Evolutionary conservation across 176 grass and related monocot genomes (phyloP), one percentile per base, ranked within the genome.

Genomic region (Aegilops longissima): DNA sequence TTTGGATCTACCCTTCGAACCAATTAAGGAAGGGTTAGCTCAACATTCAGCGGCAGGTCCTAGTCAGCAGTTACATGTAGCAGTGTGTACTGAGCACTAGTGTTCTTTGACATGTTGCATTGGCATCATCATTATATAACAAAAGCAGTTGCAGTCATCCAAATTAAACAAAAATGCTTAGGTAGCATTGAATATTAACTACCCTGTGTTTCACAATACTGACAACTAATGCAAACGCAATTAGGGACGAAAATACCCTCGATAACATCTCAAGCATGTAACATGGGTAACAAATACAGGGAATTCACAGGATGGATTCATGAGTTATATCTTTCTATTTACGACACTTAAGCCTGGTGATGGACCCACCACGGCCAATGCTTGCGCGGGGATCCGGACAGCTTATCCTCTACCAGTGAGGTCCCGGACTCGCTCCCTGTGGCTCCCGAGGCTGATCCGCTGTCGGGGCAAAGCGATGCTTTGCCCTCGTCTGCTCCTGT

Each of bases 11-110:
- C 29, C 35, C 27, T 72, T 84, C 2, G 9, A 64, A 80, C 30
- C 78, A 81, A 35, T 82, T 27, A 76, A 76, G 24, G 16, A 39
- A 87, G 35, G 69, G 8, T 66, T 66, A 87, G 35, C 36, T 66
- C 59, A 33, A 3, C 78, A 74, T 31, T 40, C 21, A 70, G 24
- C 23, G 56, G 30, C 51, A 56, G 51, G 54, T 56, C 16, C 52
- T 56, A 16, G 47, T 51, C 49, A 52, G 49, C 49, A 52, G 16
- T 52, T 52, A 18, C 49, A 52, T 52, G 49, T 18, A 52, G 49
- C 49, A 52, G 49, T 16, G 49, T 52, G 49, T 54, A 52, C 49
- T 52, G 13, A 16, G 13, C 49, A 52, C 14, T 17, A 63, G 24
- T 42, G 20, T 40, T 63, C 42, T 47, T 23, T 67, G 31, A 13